phyloP scores from a whole-genome alignment of 164 flowering plant species.

The Vitis rotundifolia region DNA sequence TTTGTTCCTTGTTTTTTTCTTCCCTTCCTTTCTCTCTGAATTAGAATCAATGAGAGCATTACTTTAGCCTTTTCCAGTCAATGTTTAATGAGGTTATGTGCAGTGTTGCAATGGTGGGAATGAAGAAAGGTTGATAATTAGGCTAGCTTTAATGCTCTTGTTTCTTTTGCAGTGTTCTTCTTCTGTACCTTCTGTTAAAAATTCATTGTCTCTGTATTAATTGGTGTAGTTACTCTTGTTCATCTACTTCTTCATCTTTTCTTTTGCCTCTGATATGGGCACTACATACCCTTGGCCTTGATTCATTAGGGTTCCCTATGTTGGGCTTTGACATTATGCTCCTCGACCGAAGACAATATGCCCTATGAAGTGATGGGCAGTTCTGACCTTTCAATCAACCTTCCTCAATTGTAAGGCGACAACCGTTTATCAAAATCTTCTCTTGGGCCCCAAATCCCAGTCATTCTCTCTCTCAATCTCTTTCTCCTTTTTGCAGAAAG shows the following conservation, averaged over 20 bases:
- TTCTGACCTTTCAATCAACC: neutral
- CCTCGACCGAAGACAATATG: neutral
- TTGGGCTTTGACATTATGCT: neutral
- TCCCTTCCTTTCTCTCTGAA: neutral
- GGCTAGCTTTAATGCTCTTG: conserved; percentile 33
- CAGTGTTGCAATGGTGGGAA: conserved; percentile 8
- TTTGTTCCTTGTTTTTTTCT: neutral
- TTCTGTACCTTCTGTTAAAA: conserved; percentile 15
- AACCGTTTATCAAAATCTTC: too few species aligned
- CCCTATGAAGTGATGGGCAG: neutral
- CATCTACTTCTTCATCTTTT: conserved; percentile 11
- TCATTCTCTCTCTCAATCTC: too few species aligned
- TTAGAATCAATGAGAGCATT: conserved; percentile 22
- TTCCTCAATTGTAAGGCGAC: too few species aligned
- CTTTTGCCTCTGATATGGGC: neutral
- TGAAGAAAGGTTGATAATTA: neutral
- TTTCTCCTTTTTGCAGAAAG: too few species aligned
- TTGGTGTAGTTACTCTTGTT: conserved; percentile 13
- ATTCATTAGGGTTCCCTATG: neutral
- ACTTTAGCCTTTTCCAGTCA: conserved; percentile 22
- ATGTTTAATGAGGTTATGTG: conserved; percentile 13
- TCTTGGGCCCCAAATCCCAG: too few species aligned
- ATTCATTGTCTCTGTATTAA: conserved; percentile 25
- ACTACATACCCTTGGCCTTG: neutral
- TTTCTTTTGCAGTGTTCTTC: conserved; percentile 22